Base-by-base conservation (phyloP, 1,139 yeast genomes). In the Pichia sp. region DNA sequence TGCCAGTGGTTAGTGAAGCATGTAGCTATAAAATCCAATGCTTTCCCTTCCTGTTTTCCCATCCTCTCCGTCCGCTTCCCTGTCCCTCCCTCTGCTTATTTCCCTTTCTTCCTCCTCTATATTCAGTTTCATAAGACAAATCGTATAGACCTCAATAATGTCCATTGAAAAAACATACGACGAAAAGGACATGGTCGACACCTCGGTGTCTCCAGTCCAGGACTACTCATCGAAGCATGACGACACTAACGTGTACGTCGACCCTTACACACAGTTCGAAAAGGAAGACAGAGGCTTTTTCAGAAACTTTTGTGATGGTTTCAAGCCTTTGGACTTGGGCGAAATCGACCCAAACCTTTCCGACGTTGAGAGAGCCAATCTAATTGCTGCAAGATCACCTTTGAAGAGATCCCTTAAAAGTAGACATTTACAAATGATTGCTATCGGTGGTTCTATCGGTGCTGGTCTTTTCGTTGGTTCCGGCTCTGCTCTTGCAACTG, bases 401-500 rank as follows among this genome's bases (percentile, higher is more conserved):
- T 77, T 88, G 58, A 74, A 82, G 51, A 76, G 89, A 67, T 75
- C 80, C 46, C 76, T 87, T 55, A 83, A 84, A 62, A 75, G 72
- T 47, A 76, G 88, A 72, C 83, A 87, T 75, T 73, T 88, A 63
- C 87, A 85, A 66, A 86, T 88, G 89, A 84, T 89, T 68, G 95
- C 95, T 50, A 84, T 89, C 63, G 96, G 96, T 66, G 95, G 95
- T 60, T 79, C 90, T 53, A 87, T 89, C 60, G 96, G 96, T 71
- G 87, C 83, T 14, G 83, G 83, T 63, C 68, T 78, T 54, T 77
- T 77, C 63, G 81, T 85, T 47, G 87, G 87, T 66, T 75, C 83
- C 38, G 91, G 91, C 58, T 74, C 76, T 58, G 84, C 89, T 9
- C 73, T 85, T 60, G 71, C 72, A 56, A 73, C 75, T 20, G 87